phyloP scores from a whole-genome alignment of 2,329 filamentous ascomycete genomes.

The Biscogniauxia marginata region DNA sequence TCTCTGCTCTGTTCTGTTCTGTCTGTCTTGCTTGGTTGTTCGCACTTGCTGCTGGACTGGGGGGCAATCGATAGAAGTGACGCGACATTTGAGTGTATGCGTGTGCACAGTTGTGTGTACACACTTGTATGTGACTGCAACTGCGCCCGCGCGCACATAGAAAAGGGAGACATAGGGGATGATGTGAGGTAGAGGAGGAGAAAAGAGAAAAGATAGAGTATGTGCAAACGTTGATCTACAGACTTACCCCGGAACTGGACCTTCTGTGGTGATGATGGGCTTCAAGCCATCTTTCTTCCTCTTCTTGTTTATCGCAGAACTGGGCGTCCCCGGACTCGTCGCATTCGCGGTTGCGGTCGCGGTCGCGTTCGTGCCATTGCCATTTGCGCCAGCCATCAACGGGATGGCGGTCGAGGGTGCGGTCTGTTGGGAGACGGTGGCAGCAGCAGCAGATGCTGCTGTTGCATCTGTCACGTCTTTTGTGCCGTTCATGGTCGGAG shows the following conservation, averaged over 20 bases:
- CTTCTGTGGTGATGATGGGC: constrained; percentile 73
- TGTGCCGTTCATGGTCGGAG: constrained; percentile 27
- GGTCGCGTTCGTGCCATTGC: constrained; percentile 25
- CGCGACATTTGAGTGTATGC: not conserved
- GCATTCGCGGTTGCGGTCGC: constrained; percentile 15
- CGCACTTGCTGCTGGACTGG: not conserved
- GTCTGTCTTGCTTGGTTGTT: constrained; percentile 4
- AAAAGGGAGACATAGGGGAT: constrained; percentile 4
- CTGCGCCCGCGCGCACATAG: not conserved
- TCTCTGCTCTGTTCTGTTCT: no score
- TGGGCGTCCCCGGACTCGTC: no score
- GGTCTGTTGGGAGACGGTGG: constrained; percentile 5
- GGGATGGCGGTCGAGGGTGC: constrained; percentile 21
- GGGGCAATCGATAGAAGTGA: constrained; percentile 2
- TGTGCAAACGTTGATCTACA: constrained; percentile 30
- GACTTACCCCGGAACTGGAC: constrained; percentile 39
- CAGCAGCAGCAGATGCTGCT: constrained; percentile 3
- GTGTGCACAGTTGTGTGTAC: not conserved
- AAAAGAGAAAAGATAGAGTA: constrained; percentile 9
- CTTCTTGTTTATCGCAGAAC: constrained; percentile 56
- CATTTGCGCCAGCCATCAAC: constrained; percentile 35
- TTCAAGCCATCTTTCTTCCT: constrained; percentile 72
- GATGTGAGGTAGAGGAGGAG: constrained; percentile 3
- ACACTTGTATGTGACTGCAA: not conserved
- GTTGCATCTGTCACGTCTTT: constrained; percentile 20